Percentiles rank a stretch among this genome's conserved stretches.
These are phyloP conservation scores for Asclepias syriaca DNA, from an alignment of 257 asterid genomes.

Conservation along the genomic window DNA sequence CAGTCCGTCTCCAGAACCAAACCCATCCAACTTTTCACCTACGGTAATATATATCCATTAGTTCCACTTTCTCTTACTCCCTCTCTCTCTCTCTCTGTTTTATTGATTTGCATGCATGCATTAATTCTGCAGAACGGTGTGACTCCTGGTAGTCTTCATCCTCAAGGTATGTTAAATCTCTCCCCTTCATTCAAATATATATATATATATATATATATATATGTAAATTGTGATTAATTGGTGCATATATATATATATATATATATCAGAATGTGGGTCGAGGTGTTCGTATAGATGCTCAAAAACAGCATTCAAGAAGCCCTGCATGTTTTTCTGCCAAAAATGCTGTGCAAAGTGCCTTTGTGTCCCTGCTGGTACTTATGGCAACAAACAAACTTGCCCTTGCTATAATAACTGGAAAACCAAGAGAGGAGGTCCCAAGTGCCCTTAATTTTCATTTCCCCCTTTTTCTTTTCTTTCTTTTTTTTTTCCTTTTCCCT, in stretches of 20 bases:
- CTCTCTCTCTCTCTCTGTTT: background rate
- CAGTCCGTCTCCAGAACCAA: slow-evolving; percentile 33
- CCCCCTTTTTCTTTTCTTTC: too few species aligned
- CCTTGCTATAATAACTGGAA: slow-evolving; percentile 91
- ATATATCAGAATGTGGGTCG: slow-evolving; percentile 40
- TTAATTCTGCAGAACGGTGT: slow-evolving; percentile 38
- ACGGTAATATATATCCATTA: background rate
- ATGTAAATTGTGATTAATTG: too few species aligned
- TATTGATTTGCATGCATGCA: background rate
- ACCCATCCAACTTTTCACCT: slow-evolving; percentile 16
- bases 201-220: too few species aligned
- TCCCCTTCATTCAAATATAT: background rate
- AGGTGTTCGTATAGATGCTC: slow-evolving; percentile 59
- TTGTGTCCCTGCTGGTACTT: slow-evolving; percentile 87
- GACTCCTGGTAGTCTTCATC: slow-evolving; percentile 74
- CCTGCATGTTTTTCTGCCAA: slow-evolving; percentile 73
- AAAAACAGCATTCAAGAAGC: slow-evolving; percentile 72
- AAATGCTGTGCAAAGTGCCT: slow-evolving; percentile 63
- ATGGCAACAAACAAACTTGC: slow-evolving; percentile 68
- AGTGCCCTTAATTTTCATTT: slow-evolving; percentile 49
- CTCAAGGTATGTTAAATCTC: slow-evolving; percentile 47
- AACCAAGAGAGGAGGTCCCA: slow-evolving; percentile 86
- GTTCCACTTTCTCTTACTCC: background rate
- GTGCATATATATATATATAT: too few species aligned
- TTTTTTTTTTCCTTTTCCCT: too few species aligned